Base-by-base conservation (phyloP, 106 monocot genomes). In the Allium cepa region DNA sequence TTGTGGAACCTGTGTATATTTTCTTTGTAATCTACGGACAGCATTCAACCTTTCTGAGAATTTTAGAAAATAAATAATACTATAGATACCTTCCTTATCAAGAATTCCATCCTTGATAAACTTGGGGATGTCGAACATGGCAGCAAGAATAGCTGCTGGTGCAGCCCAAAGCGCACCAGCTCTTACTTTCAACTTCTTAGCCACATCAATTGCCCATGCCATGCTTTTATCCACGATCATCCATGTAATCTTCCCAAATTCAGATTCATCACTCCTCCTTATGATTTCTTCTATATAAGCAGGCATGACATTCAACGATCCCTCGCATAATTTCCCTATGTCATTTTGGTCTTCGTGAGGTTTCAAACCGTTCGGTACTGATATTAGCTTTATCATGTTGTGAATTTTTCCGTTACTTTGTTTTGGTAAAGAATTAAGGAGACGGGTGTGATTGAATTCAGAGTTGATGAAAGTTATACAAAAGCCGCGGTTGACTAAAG, bases 401-500 rank as follows among this genome's bases (percentile, higher is more conserved):
- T 66, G 47, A 15, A 51, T 14, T 3, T 50, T 26, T n/a, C 8
- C 22, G 13, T 11, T n/a, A 8, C 9, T 18, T 8, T 50, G 15
- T 10, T 65, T 22, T 7, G 75, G 22, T 62, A 78, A 9, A 49
- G 78, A 56, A 17, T 64, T 60, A 1, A 69, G 2, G 12, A 83
- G 9, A 8, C 71, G 72, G 13, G 4, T 27, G n/a, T 83, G 83
- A 72, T 69, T 62, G 73, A 75, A 69, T 8, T 87, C 80, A 9
- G 80, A 75, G 78, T 75, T 80, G 62, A 83, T 49, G 59, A 87
- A 78, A n/a, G 83, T 83, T 64, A 87, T 46, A n/a, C 69, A 57
- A 75, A 83, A 70, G 8, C 83, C 87, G 16, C 58, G 60, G 14
- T 65, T 72, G 1, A 72, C 65, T 13, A 87, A 56, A 67, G 69